phyloP scores from a whole-genome alignment of 345 rosid species.

The Populus deltoides region DNA sequence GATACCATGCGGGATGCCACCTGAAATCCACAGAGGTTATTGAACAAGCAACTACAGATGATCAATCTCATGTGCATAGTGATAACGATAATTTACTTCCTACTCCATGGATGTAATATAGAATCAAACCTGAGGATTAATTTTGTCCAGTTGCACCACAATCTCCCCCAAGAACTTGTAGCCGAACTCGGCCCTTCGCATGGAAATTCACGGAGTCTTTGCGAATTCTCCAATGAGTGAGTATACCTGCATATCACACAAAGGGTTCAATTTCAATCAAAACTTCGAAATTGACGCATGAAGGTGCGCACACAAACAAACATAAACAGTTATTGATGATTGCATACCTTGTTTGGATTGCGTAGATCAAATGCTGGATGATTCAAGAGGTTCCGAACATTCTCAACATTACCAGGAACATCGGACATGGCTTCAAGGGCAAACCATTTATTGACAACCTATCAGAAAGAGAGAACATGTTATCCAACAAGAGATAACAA shows the following conservation, averaged over 20 bases:
- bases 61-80: not conserved
- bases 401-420: conserved; percentile 81
- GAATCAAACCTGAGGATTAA: conserved; percentile 79
- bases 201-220: conserved; percentile 93
- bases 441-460: conserved; percentile 99
- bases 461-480: not conserved
- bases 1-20: conserved; percentile 96
- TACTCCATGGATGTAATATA: not conserved
- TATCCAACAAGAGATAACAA: not conserved
- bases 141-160: conserved; percentile 82
- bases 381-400: conserved; percentile 60
- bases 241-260: conserved; percentile 48
- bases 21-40: conserved; percentile 27
- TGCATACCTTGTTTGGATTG: conserved; percentile 81
- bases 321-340: not conserved
- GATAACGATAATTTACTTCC: not conserved
- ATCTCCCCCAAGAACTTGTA: conserved; percentile 91
- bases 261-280: not conserved
- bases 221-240: too few relatives aligned
- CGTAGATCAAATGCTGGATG: conserved; percentile 92
- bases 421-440: conserved; percentile 84
- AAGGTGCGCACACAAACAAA: not conserved
- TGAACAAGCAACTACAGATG: not conserved
- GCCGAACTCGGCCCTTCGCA: conserved; percentile 92
- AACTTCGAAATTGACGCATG: not conserved